Base-by-base conservation (phyloP, 148 eudicot species). In the Pouteria glomerata region DNA sequence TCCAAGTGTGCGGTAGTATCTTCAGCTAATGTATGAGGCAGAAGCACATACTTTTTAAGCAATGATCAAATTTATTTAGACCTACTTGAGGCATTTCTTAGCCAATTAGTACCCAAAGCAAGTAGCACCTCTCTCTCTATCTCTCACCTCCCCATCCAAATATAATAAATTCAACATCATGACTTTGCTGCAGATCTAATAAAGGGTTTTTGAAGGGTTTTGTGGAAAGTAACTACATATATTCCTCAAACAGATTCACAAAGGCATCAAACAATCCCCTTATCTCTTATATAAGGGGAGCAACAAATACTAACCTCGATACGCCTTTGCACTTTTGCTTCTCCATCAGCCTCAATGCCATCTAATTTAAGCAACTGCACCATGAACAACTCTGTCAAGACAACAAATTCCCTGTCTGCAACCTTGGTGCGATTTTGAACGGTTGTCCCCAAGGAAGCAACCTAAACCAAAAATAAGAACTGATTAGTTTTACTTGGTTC, bases 341-440 rank as follows among this genome's bases (percentile, higher is more conserved):
- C 84, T 57, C 90, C 88, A 31, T 82, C 81, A 35, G 90, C 85
- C 70, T 84, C 83, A 69, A 84, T 80, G 51, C 80, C 55, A 78
- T 87, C 90, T 59, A 87, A 68, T 68, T 82, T 87, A 35, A 87
- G 79, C 76, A 87, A 74, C 47, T 84, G 86, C 27, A 78, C 80
- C 90, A 86, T 84, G 30, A 85, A 78, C 72, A 83, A 78, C 82
- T 88, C 85, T 0, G 81, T 73, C 77, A 78, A 68, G 26, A 67
- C 73, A 34, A 50, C 47, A 73, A 78, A 60, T 37, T 78, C 81
- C 56, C 61, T 73, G 50, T 73, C 77, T 1, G 35, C 64, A 14
- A 73, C 58, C 51, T 60, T 27, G 27, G 16, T 26, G 29, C 73
- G 73, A 19, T 50, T 78, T 58, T 53, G 24, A 57, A 61, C 44